Conservation (phyloP, 768 basidiomycete species). For the Pleurotus salmoneostramineus region DNA sequence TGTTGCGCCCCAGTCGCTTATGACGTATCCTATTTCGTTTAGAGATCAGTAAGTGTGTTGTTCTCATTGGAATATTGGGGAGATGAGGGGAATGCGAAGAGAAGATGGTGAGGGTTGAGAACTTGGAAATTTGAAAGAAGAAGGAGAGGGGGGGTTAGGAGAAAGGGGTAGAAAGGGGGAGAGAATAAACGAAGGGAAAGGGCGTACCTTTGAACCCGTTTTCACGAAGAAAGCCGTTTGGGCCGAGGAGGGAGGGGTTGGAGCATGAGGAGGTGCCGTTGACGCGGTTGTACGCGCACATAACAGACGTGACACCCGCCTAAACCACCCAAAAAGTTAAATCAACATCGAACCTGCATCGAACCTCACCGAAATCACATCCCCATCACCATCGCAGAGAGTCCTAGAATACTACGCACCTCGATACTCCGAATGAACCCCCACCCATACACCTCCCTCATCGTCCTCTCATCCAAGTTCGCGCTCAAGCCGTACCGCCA, state of each 20-base stretch:
- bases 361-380: no score
- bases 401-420: slow-evolving; percentile 18
- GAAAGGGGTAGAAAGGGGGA: neutral
- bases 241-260: slow-evolving; percentile 44
- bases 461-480: slow-evolving; percentile 55
- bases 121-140: no score
- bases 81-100: neutral
- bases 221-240: slow-evolving; percentile 30
- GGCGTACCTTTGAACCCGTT: slow-evolving; percentile 39
- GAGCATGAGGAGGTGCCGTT: slow-evolving; percentile 66
- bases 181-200: neutral
- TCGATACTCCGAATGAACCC: slow-evolving; percentile 48
- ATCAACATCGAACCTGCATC: neutral
- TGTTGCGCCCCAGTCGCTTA: slow-evolving; percentile 53
- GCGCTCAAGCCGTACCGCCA: slow-evolving; percentile 42
- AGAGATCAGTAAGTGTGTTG: no score
- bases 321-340: slow-evolving; percentile 8
- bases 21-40: slow-evolving; percentile 32
- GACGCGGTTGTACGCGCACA: slow-evolving; percentile 52
- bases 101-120: no score
- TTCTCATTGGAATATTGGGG: neutral
- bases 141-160: no score
- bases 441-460: slow-evolving; percentile 50
- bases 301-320: slow-evolving; percentile 48
- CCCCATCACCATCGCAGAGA: no score